Evolutionary conservation across 78 protist species (phyloP).

Genomic region (Protostelium mycophagum): DNA sequence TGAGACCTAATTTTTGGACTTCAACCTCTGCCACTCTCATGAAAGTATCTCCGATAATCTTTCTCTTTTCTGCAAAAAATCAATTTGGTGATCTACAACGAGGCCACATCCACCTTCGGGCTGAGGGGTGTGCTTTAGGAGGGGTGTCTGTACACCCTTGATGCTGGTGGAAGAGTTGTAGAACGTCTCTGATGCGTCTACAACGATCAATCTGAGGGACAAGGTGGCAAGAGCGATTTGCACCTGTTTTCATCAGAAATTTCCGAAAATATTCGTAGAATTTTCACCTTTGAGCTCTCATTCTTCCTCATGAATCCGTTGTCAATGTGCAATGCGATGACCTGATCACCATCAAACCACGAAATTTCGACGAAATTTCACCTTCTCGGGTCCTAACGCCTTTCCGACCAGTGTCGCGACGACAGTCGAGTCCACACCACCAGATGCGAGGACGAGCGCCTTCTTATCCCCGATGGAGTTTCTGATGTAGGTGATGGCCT

Average conservation of each 20-base stretch:
- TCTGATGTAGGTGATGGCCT: constrained; percentile 61
- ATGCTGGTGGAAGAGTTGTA: constrained; percentile 70
- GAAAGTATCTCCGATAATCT: constrained; percentile 95
- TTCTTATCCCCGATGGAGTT: constrained; percentile 8
- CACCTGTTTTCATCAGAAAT: too few relatives aligned
- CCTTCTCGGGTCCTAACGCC: constrained; percentile 83
- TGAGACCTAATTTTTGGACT: constrained; percentile 32
- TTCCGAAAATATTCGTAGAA: too few relatives aligned
- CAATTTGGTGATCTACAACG: neutral
- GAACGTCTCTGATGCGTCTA: constrained; percentile 79
- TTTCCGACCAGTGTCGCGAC: constrained; percentile 86
- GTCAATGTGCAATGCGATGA: constrained; percentile 83
- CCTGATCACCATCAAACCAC: too few relatives aligned
- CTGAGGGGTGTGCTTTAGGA: constrained; percentile 25
- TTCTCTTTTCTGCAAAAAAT: constrained; percentile 68
- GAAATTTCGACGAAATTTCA: neutral
- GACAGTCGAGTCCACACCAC: constrained; percentile 96
- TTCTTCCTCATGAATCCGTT: constrained; percentile 91
- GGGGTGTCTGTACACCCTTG: constrained; percentile 14
- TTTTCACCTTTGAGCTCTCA: constrained; percentile 32
- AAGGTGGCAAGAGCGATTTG: constrained; percentile 44
- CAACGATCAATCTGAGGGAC: constrained; percentile 51
- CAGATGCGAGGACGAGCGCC: constrained; percentile 84
- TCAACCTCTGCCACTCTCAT: constrained; percentile 73
- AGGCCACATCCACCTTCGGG: constrained; percentile 58